Conservation (phyloP, 805 yeast species). For the Candida ascalaphidarum region DNA sequence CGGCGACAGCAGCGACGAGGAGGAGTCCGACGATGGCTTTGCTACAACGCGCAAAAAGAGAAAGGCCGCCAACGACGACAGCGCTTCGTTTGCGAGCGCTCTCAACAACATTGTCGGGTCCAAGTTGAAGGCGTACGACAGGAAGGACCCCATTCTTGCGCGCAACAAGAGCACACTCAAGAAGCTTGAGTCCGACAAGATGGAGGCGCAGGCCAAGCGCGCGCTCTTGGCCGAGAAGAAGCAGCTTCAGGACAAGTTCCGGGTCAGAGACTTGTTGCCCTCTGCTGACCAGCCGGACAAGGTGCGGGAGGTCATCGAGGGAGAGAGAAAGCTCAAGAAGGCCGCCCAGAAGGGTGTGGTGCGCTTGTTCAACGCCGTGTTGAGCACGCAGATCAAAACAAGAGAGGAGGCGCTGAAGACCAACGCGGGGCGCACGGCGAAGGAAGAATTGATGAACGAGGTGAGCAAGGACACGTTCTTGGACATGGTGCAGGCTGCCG, state of each 20-base stretch:
- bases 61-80: conserved; percentile 58
- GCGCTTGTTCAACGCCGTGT: conserved; percentile 72
- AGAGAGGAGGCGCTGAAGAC: conserved; percentile 41
- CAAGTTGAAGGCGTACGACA: conserved; percentile 77
- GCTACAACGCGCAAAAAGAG: conserved; percentile 49
- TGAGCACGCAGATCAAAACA: conserved; percentile 66
- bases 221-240: conserved; percentile 66
- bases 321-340: conserved; percentile 63
- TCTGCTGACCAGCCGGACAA: conserved; percentile 46
- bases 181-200: conserved; percentile 69
- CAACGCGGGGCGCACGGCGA: conserved; percentile 35
- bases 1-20: conserved; percentile 12
- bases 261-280: conserved; percentile 65
- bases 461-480: conserved; percentile 83
- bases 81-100: conserved; percentile 72
- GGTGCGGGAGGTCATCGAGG: conserved; percentile 50
- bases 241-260: conserved; percentile 52
- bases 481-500: conserved; percentile 79
- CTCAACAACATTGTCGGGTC: conserved; percentile 79
- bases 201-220: conserved; percentile 77
- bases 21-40: conserved; percentile 23
- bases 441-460: conserved; percentile 61
- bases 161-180: conserved; percentile 65
- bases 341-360: conserved; percentile 87
- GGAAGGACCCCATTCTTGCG: conserved; percentile 85